Base-by-base conservation (phyloP, 257 asterid genomes). In the Nicotiana attenuata region DNA sequence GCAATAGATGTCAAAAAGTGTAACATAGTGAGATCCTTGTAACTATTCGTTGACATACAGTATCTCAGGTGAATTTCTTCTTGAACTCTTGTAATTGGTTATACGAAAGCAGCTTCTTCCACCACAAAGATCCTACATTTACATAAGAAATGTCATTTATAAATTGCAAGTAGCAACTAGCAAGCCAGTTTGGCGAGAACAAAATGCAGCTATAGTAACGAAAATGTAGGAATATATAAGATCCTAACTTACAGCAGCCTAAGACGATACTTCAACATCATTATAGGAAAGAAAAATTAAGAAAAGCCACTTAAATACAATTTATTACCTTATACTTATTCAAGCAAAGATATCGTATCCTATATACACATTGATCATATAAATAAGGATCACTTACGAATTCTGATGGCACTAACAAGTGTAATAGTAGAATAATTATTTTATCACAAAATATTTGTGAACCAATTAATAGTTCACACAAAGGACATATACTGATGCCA, bases 81-180 rank as follows among this genome's bases (percentile, higher is more conserved):
- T 89, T 47, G 93, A 88, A 65, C 82, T 82, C 85, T 86, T 83
- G 95, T 80, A 85, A 90, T 91, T 92, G 92, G 87, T 88, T 83
- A 96, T 86, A 53, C 85, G 87, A 84, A 96, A 96, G 94, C 99
- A 92, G 92, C 94, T 89, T 55, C 63, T 82, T 83, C 97, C 97
- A 81, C 93, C 94, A 55, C 97, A 94, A 68, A 5, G 86, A 86
- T 92, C 97, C 99, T 96, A 85, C 71, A 17, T 60, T 84, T 69
- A 24, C 33, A 83, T 80, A 83, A 52, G 80, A 88, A 75, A 29
- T 57, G 75, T 76, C 71, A 77, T 5, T 3, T 22, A 24, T 15
- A 76, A 50, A 56, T 75, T 41, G n/a, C 47, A 45, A 61, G 24
- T 24, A 15, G 24, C 45, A 50, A 75, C 41, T 26, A 73, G 8